These are phyloP conservation scores for Selenicereus undatus DNA, from an alignment of 148 eudicot species.

Conservation along the genomic window DNA sequence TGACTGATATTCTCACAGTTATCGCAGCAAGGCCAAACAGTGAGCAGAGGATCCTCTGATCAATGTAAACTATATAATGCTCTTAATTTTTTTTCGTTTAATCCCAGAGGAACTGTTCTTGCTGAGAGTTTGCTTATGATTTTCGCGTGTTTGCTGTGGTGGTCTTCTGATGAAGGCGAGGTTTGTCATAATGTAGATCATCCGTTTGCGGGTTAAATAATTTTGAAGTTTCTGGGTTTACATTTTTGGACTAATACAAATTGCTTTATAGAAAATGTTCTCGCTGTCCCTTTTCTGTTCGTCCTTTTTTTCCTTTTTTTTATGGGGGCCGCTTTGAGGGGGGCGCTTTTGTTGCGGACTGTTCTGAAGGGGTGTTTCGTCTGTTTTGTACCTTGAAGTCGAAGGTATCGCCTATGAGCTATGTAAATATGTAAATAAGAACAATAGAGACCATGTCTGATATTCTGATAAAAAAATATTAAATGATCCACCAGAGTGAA, in stretches of 20 bases:
- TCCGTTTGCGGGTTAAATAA: background rate
- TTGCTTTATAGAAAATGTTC: too few relatives aligned
- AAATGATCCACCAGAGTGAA: too few relatives aligned
- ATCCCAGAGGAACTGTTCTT: background rate
- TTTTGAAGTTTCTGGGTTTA: background rate
- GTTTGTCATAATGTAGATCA: background rate
- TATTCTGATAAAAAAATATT: too few relatives aligned
- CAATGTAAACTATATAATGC: background rate
- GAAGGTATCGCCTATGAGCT: too few relatives aligned
- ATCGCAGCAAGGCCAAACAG: slow-evolving; percentile 57
- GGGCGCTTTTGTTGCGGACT: too few relatives aligned
- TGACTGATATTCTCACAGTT: slow-evolving; percentile 72
- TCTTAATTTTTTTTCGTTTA: background rate
- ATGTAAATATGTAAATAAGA: too few relatives aligned
- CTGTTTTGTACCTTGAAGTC: too few relatives aligned
- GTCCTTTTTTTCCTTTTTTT: too few relatives aligned
- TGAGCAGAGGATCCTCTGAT: slow-evolving; percentile 34
- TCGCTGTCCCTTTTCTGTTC: too few relatives aligned
- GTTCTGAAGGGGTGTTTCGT: too few relatives aligned
- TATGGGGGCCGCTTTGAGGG: too few relatives aligned
- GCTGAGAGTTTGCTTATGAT: background rate
- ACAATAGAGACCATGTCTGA: too few relatives aligned
- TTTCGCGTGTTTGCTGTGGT: background rate
- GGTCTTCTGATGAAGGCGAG: background rate
- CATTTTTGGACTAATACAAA: background rate